Evolutionary conservation across 176 grass and related monocot genomes (phyloP), one percentile per base, ranked within the genome.

Genomic region (Olyra latifolia): DNA sequence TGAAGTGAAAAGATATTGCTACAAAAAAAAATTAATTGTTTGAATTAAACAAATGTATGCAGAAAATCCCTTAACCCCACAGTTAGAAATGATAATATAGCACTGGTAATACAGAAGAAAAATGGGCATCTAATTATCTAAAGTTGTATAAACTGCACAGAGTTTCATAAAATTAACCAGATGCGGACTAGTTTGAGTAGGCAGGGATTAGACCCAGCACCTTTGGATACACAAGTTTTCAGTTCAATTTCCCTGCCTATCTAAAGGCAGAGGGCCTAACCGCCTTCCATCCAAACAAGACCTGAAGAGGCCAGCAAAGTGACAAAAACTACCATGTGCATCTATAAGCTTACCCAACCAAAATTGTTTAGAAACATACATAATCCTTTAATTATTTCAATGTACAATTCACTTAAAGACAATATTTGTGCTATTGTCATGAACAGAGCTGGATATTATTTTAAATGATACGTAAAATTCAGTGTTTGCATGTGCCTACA

Each of bases 61-160:
- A 69, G 24, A 80, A 67, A 10, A 54, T 49, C 6, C 12, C 24
- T 47, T 47, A 83, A 80, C 1, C 17, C 4, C 28, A 60, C 15
- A 75, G 17, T 42, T 82, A 80, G 6, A 41, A 84, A 74, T 62
- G 15, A 29, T 55, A 82, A 72, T 64, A 87, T 10, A 59, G 43
- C 24, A 52, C 25, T 28, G 30, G 3, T 11, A 66, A 52, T 35
- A 27, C 41, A 0, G 75, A 49, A 0, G 75, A 63, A 19, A 45
- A 76, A 24, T 45, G 8, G 0, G 50, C 25, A 14, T 5, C 11
- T 35, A 35, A 35, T 1, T 35, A 68, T 28, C 50, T 46, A 43
- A 59, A 62, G 25, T 30, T 55, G 46, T 61, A 63, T 15, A 45
- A 4, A 54, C 49, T 71, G 7, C 23, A 62, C 19, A 17, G 7